Conservation (phyloP, 139 green algal genomes). For the Volvox reticuliferus region DNA sequence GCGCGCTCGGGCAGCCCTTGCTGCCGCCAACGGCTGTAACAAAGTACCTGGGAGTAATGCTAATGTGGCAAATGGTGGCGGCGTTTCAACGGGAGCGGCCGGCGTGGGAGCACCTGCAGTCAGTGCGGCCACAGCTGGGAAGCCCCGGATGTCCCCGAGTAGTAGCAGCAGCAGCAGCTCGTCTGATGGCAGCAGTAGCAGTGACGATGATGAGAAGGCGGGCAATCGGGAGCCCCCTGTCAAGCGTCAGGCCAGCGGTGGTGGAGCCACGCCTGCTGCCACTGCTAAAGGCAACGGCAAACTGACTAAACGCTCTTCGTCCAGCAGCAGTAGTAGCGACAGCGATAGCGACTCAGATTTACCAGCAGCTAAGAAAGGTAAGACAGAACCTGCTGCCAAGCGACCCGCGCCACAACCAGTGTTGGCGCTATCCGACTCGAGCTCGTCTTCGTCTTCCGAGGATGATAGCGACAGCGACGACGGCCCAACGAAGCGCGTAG, state of each 20-base stretch:
- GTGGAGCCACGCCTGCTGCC: background rate
- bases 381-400: background rate
- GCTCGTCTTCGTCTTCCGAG: background rate
- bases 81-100: background rate
- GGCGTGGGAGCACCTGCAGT: background rate
- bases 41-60: background rate
- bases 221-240: background rate
- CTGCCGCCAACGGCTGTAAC: constrained; percentile 39
- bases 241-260: constrained; percentile 23
- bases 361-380: background rate
- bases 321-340: constrained; percentile 15
- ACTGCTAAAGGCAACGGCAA: background rate
- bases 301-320: background rate
- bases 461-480: constrained; percentile 31
- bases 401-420: background rate
- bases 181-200: background rate
- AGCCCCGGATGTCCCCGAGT: background rate
- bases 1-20: constrained; percentile 64
- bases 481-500: background rate
- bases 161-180: constrained; percentile 19
- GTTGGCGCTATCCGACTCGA: background rate
- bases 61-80: background rate
- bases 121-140: background rate
- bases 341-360: background rate
- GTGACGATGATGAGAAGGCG: constrained; percentile 5